These are phyloP conservation scores for Straminergon stramineum DNA, from an alignment of 225 moss, liverwort and hornwort genomes.

Conservation along the genomic window DNA sequence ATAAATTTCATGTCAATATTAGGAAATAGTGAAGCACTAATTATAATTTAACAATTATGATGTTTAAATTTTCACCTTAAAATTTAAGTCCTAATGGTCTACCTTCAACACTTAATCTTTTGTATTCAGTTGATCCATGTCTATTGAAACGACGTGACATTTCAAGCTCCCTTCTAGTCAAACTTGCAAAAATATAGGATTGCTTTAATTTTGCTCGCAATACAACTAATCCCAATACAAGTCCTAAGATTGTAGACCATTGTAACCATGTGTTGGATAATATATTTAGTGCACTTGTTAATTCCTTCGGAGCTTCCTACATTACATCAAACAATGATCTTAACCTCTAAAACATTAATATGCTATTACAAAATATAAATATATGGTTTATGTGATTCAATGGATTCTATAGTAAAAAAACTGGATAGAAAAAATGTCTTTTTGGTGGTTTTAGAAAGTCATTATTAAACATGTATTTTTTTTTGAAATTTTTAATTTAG, in stretches of 20 bases:
- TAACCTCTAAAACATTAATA: not conserved
- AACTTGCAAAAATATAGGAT: conserved; percentile 32
- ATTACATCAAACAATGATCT: not conserved
- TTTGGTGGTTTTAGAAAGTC: no score
- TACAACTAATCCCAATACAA: conserved; percentile 36
- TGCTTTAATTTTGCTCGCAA: conserved; percentile 53
- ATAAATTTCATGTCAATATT: not conserved
- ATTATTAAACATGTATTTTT: not conserved
- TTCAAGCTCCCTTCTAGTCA: conserved; percentile 63
- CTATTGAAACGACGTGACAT: conserved; percentile 24
- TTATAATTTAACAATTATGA: not conserved
- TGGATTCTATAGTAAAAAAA: no score
- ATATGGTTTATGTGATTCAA: not conserved
- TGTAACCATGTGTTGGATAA: conserved; percentile 56
- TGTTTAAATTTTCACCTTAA: not conserved
- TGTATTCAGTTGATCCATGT: not conserved
- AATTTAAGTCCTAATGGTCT: not conserved
- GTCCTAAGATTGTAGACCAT: conserved; percentile 28
- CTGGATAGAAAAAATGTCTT: not conserved
- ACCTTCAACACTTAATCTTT: conserved; percentile 21
- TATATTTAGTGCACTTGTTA: conserved; percentile 25
- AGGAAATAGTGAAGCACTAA: rapidly evolving
- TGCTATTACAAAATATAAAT: not conserved
- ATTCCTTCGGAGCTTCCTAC: conserved; percentile 44
- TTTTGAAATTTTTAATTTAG: not conserved